Percentiles rank a stretch among this genome's conserved stretches.
Evolutionary conservation across 2,329 filamentous ascomycete genomes (phyloP).

Genomic region (Colletotrichum horii): DNA sequence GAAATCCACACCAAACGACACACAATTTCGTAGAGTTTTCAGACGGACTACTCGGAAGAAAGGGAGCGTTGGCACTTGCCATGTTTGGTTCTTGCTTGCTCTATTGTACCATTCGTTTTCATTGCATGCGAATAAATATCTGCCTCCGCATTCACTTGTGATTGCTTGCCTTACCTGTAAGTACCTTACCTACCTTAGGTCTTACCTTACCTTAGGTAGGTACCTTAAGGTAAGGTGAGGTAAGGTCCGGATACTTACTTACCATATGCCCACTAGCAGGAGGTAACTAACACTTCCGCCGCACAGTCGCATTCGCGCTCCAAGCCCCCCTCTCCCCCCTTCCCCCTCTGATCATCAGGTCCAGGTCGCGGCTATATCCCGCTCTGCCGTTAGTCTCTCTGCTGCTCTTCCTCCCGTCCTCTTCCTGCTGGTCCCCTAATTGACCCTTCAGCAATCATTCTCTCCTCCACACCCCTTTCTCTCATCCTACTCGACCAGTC

Average conservation of each 20-base stretch:
- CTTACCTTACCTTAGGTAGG: no score
- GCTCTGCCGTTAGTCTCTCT: neutral
- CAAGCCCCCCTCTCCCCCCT: neutral
- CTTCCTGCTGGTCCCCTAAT: neutral
- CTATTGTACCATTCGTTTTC: neutral
- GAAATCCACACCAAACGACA: neutral
- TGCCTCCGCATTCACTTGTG: neutral
- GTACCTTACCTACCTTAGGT: no score
- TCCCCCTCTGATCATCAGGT: neutral
- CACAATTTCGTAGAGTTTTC: neutral
- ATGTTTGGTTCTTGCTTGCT: neutral
- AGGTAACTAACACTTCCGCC: neutral
- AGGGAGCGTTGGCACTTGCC: neutral
- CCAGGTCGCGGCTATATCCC: neutral
- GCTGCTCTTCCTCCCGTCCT: neutral
- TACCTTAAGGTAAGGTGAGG: neutral
- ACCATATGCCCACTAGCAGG: neutral
- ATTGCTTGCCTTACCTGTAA: no score
- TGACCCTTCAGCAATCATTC: neutral
- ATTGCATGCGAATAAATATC: neutral
- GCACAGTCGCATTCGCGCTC: neutral
- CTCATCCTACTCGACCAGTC: conserved; percentile 8
- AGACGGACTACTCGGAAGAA: neutral
- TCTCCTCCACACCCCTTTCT: neutral
- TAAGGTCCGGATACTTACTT: neutral